phyloP scores from a whole-genome alignment of 139 green algal genomes.

The Micractinium conductrix region DNA sequence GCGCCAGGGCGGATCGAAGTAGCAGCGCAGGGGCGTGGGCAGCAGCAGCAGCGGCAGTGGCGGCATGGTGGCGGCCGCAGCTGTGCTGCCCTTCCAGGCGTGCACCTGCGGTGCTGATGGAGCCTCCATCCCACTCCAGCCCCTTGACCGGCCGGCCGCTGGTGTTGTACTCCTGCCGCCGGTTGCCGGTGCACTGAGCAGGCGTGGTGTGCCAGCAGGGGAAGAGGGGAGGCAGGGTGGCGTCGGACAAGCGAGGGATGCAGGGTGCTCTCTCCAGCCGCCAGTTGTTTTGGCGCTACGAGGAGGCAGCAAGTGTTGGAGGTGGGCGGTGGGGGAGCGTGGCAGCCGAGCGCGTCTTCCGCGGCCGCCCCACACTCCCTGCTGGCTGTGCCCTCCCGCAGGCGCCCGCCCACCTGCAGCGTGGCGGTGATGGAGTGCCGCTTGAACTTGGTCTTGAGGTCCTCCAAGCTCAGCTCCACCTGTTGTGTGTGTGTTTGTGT shows the following conservation, averaged over 20 bases:
- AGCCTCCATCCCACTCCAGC: conserved; percentile 77
- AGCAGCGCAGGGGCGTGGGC: too few species aligned
- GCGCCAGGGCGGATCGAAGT: too few species aligned
- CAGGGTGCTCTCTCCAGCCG: too few species aligned
- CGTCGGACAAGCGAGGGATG: too few species aligned
- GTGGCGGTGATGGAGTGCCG: conserved; percentile 77
- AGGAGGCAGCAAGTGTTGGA: too few species aligned
- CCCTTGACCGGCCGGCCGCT: conserved; percentile 65
- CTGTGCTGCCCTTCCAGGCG: background rate
- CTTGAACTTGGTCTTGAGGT: conserved; percentile 79
- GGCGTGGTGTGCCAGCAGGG: too few species aligned
- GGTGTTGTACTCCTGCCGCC: conserved; percentile 73
- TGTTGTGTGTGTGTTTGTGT: background rate
- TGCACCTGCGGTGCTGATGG: conserved; percentile 70
- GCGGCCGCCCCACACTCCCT: too few species aligned
- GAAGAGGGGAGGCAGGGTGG: background rate
- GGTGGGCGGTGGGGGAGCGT: too few species aligned
- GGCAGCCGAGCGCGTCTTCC: too few species aligned
- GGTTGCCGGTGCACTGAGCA: conserved; percentile 90
- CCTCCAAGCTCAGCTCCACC: conserved; percentile 67
- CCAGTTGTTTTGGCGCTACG: too few species aligned
- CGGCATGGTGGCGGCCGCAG: background rate
- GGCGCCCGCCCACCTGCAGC: conserved; percentile 42
- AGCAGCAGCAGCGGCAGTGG: background rate
- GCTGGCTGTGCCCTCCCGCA: too few species aligned